Evolutionary conservation across 2,329 filamentous ascomycete species (phyloP), one percentile per base, ranked within the genome.

Genomic region (Beauveria asiatica): DNA sequence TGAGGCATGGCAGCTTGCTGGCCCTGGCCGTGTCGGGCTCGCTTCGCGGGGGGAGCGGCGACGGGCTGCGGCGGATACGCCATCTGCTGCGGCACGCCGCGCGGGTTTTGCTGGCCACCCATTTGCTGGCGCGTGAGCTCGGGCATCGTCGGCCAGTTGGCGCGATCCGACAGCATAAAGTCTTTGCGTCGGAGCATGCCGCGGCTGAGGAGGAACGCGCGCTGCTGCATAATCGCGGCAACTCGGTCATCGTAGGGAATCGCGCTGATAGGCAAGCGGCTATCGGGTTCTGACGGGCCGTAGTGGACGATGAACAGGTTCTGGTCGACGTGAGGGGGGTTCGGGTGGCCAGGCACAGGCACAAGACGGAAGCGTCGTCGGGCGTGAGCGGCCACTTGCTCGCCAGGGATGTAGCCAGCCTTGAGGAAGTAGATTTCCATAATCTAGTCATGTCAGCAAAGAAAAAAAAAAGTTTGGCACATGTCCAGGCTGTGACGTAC

Each of bases 241-340:
- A 83, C 78, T 30, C 84, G 83, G 52, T 83, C 80, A 46, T 84
- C 80, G 60, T 87, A 79, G 0, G 83, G 86, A 19, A 93, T 83
- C 65, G 85, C 80, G 44, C 82, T 81, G 21, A 85, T 80, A 1
- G 89, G 89, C 39, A 95, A 79, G 62, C 89, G 84, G 64, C 93
- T 87, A 60, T 83, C 83, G 51, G 84, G 84, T 44, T 94, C 88
- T 8, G 89, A 83, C 61, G 87, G 86, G 41, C 88, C 86, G 72
- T 97, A 97, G 75, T 97, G 92, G 33, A 96, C 85, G 58, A 99
- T 86, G 88, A 92, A 97, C 17, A 97, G 80, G 62, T 86, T 88
- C 27, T 89, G 85, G 70, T 97, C 92, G 52, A 88, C 83, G 63
- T 85, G 83, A 16, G 88, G 84, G 48, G 84, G 80, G 66, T 86